A percentile compares a stretch with the other conserved stretches of the same genome.
These are phyloP conservation scores for Claviceps capensis DNA, from an alignment of 2,329 filamentous ascomycete genomes.

Conservation along the genomic window DNA sequence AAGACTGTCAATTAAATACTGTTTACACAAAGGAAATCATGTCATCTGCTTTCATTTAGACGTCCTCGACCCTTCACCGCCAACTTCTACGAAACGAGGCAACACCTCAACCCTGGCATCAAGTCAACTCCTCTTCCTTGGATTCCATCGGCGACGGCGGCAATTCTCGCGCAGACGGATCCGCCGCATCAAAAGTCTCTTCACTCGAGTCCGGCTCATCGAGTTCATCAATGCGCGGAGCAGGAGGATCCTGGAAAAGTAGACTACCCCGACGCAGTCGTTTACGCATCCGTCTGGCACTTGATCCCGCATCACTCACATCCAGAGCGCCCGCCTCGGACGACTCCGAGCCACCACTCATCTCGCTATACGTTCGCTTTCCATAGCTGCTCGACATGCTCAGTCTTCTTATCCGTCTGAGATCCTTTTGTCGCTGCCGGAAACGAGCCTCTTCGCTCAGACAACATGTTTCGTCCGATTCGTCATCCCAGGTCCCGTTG, in stretches of 20 bases:
- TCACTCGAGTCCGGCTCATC: slow-evolving; percentile 38
- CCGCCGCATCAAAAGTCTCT: slow-evolving; percentile 26
- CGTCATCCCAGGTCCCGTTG: slow-evolving; percentile 23
- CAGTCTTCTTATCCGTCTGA: slow-evolving; percentile 30
- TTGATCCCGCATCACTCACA: slow-evolving; percentile 29
- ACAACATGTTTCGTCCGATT: slow-evolving; percentile 16
- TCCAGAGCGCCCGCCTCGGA: slow-evolving; percentile 26
- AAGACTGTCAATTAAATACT: too few species aligned
- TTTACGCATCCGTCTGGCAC: slow-evolving; percentile 33
- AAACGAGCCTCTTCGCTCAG: slow-evolving; percentile 27
- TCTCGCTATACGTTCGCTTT: slow-evolving; percentile 40
- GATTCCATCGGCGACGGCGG: slow-evolving; percentile 36
- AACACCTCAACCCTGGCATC: slow-evolving; percentile 1
- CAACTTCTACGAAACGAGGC: neutral
- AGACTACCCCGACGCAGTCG: slow-evolving; percentile 32
- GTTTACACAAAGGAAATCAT: neutral
- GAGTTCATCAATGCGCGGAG: slow-evolving; percentile 37
- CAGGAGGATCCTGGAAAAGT: slow-evolving; percentile 35
- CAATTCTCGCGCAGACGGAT: slow-evolving; percentile 32
- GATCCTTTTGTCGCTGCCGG: slow-evolving; percentile 26
- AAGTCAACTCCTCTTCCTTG: slow-evolving; percentile 33
- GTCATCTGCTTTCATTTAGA: neutral
- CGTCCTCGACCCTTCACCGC: neutral
- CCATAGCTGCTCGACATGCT: slow-evolving; percentile 40
- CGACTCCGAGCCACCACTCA: slow-evolving; percentile 37